Base-by-base conservation (phyloP, 192 early-diverging fungal species). In the Linnemannia elongata region DNA sequence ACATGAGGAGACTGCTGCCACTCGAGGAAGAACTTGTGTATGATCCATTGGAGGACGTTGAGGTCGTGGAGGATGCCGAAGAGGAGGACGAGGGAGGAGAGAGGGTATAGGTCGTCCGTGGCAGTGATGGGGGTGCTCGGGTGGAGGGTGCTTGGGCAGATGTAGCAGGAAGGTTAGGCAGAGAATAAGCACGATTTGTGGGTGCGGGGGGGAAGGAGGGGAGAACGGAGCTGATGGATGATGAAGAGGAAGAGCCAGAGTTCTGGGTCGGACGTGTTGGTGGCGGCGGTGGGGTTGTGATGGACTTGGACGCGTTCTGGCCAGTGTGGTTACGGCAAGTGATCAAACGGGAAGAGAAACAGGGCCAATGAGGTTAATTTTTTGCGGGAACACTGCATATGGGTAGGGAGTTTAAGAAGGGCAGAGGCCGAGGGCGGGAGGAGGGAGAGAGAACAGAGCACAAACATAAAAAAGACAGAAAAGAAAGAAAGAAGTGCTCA, bases 91-190 rank as follows among this genome's bases (percentile, higher is more conserved):
- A 47, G 10, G 41, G 45, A 10, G 45, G 45, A 17, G 72, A 44
- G 6, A 45, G 72, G 72, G 72, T 73, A 73, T 73, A 73, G 3
- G 42, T 30, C 17, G 6, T 49, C 13, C 72, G n/a, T 77, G 60
- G 76, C 24, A 5, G 24, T 6, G 41, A 60, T 13, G 13, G 63
- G 8, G 63, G 17, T 18, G 18, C 36, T 68, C 18, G 55, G 27
- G 24, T 13, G 12, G 27, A 42, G 27, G 63, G 36, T 20, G 13
- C 12, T 45, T 41, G 18, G 36, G 57, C 15, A 3, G 39, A 17
- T 41, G 33, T 2, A 49, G 10, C 22, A 74, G 73, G 27, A 74
- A 18, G 39, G n/a, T 20, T 15, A 33, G 60, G 39, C 24, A 22
- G 70, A 39, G 36, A 12, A 22, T 24, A 42, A 8, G 70, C 10